These are phyloP conservation scores for Cutaneotrichosporon sp. DNA, from an alignment of 1,284 basidiomycete genomes.

Conservation along the genomic window DNA sequence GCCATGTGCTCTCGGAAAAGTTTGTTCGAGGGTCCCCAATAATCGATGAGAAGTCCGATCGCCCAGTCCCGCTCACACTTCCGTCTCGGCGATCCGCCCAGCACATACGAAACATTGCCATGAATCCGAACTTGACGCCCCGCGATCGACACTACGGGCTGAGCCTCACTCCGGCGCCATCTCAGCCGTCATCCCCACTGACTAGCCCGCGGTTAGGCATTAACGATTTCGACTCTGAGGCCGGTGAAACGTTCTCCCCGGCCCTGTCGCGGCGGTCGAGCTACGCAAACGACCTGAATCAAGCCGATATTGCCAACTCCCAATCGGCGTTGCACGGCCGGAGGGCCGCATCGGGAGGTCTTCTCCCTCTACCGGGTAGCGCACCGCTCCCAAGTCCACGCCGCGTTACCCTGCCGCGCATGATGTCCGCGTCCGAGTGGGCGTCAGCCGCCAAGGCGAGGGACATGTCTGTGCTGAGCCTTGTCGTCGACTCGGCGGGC, in stretches of 20 bases:
- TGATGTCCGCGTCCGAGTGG: slow-evolving; percentile 38
- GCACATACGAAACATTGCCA: no score
- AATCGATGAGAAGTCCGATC: slow-evolving; percentile 15
- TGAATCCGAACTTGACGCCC: not conserved
- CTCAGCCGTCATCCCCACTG: slow-evolving; percentile 14
- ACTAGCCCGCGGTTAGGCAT: slow-evolving; percentile 8
- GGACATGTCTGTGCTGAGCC: slow-evolving; percentile 36
- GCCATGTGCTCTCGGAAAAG: not conserved
- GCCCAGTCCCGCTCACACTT: slow-evolving; percentile 31
- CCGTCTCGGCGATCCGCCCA: slow-evolving; percentile 38
- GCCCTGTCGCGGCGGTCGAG: slow-evolving; percentile 34
- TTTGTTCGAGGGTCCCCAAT: no score
- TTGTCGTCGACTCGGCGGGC: slow-evolving; percentile 21
- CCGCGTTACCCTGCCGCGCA: slow-evolving; percentile 29
- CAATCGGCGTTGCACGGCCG: not conserved
- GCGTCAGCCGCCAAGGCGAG: slow-evolving; percentile 37
- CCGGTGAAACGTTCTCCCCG: slow-evolving; percentile 15
- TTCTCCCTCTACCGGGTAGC: not conserved
- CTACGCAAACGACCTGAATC: slow-evolving; percentile 19
- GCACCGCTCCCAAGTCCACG: slow-evolving; percentile 17
- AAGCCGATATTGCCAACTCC: not conserved
- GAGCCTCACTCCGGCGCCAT: slow-evolving; percentile 1
- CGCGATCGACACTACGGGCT: slow-evolving; percentile 9
- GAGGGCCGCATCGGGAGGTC: not conserved
- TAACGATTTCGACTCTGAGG: slow-evolving; percentile 7